A percentile compares a stretch with the other conserved stretches of the same genome.
Conservation (phyloP, 176 grass and related monocot species). For the Triticum turgidum region DNA sequence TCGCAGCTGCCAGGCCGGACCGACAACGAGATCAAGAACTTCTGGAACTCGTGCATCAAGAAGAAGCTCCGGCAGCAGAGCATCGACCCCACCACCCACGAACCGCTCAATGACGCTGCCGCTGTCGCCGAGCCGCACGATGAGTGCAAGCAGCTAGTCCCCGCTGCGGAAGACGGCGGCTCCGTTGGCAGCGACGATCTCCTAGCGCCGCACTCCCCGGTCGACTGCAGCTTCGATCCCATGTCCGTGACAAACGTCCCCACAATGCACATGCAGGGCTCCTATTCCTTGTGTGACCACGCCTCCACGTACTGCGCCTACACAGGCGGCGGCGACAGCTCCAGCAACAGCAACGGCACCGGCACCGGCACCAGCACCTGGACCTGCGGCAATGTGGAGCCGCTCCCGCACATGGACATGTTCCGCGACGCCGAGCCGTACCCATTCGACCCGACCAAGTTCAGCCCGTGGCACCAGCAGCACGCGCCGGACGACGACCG, state of each 20-base stretch:
- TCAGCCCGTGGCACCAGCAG: constrained; percentile 43
- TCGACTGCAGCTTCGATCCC: constrained; percentile 45
- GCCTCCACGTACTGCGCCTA: constrained; percentile 42
- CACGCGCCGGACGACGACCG: background rate
- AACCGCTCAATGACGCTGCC: constrained; percentile 26
- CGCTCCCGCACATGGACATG: constrained; percentile 53
- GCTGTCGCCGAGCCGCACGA: background rate
- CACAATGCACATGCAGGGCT: constrained; percentile 20
- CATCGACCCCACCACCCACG: constrained; percentile 80
- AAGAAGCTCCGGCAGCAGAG: constrained; percentile 82
- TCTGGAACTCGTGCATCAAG: constrained; percentile 92
- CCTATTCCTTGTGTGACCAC: constrained; percentile 41
- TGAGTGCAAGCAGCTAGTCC: background rate
- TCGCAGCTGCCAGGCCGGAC: constrained; percentile 82
- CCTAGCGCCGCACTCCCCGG: constrained; percentile 30
- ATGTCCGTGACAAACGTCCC: constrained; percentile 43
- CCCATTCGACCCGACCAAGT: constrained; percentile 56
- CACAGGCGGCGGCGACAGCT: constrained; percentile 52
- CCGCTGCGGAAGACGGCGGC: background rate
- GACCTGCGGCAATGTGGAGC: constrained; percentile 54
- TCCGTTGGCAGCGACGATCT: background rate
- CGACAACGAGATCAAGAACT: constrained; percentile 97
- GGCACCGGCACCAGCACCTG: constrained; percentile 13
- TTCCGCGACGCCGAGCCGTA: constrained; percentile 39
- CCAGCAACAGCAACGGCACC: constrained; percentile 40